Evolutionary conservation across 2,329 filamentous ascomycete species (phyloP), one percentile per base, ranked within the genome.

Genomic region (Plectosphaerella plurivora): DNA sequence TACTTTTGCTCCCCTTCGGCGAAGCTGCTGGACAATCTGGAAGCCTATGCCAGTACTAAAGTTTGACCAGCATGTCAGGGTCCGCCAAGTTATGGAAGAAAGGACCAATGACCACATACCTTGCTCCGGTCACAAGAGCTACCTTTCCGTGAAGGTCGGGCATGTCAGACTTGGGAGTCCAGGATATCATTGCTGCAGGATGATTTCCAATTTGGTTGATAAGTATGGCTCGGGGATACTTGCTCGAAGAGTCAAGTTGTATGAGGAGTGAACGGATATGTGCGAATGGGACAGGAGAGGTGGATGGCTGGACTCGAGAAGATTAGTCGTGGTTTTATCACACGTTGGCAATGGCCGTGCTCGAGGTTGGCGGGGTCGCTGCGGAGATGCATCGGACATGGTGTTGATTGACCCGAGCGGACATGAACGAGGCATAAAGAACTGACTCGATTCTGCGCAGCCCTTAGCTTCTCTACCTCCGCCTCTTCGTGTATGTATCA

Each of bases 101-200:
- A 16, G 12, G 24, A 6, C 24, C 7, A 10, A 37, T 33, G 12
- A n/a, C 4, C 12, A 33, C 55, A 8, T 52, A 65, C 62, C 57
- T 64, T 18, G 52, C 60, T 5, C 62, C 62, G 1, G 62, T 65
- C 5, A 64, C 58, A 1, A 65, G 46, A 14, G 51, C 57, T 3
- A 64, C 47, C 35, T 60, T 64, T 11, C 60, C 62, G 2, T 28
- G 36, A 1, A 64, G 45, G 28, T 55, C 33, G 1, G 60, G 57
- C 45, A 63, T 55, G 14, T 58, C 36, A 1, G 2, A 24, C 1
- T 51, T 16, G 4, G 51, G 42, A 36, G 42, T 44, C 51, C 51
- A 55, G 14, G 14, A 16, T 15, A n/a, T n/a, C 46, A 48, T 48
- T 48, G 33, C 14, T 14, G 25, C 24, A 24, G 20, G 14, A 15